phyloP scores from a whole-genome alignment of 768 basidiomycete genomes.

The Suillus bovinus region DNA sequence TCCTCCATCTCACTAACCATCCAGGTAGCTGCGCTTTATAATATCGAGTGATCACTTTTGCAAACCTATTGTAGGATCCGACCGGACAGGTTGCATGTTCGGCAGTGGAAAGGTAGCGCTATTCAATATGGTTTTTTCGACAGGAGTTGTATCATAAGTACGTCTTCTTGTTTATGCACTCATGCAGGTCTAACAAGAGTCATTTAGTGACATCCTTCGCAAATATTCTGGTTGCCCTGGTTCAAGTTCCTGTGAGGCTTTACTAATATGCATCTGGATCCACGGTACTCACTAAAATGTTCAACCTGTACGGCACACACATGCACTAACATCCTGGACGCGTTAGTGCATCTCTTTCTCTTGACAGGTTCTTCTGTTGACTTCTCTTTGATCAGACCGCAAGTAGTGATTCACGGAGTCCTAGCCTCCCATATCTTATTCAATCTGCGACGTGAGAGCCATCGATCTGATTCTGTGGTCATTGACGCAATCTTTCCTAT shows the following conservation, averaged over 20 bases:
- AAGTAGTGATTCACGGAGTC: not conserved
- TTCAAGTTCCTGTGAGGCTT: not conserved
- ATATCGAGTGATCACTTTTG: not conserved
- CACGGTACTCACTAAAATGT: not conserved
- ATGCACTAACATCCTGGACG: not conserved
- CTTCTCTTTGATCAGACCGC: not conserved
- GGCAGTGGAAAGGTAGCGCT: not conserved
- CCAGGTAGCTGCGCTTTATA: not conserved
- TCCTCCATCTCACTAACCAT: not conserved
- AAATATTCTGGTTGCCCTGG: not conserved
- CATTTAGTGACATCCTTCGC: not conserved
- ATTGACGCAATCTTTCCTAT: not conserved
- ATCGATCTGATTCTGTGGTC: too few relatives aligned
- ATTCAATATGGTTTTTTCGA: slow-evolving; percentile 1
- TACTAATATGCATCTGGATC: not conserved
- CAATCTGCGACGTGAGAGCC: not conserved
- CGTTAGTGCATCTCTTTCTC: not conserved
- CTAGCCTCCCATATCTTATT: slow-evolving; percentile 9
- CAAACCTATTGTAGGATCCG: not conserved
- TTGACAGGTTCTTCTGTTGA: not conserved
- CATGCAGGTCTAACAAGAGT: not conserved
- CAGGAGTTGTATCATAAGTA: not conserved
- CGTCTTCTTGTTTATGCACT: not conserved
- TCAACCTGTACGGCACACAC: not conserved
- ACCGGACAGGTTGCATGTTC: not conserved